phyloP scores from a whole-genome alignment of 306 rosid genomes.

The Elaeagnus macrophylla region DNA sequence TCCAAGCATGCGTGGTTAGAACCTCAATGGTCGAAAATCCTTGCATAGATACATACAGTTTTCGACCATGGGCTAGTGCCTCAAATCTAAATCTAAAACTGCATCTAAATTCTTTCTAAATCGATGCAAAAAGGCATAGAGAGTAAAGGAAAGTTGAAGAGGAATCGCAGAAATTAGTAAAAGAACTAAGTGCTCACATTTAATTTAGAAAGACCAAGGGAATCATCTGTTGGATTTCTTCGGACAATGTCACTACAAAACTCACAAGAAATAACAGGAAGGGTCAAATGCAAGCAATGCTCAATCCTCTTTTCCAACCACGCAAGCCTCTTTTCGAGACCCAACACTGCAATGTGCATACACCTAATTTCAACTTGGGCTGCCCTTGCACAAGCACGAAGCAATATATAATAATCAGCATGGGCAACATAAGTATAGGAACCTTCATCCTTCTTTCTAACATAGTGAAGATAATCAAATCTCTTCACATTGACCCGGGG shows the following conservation, averaged over 20 bases:
- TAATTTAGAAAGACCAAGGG: conserved; percentile 24
- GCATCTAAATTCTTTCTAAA: no score
- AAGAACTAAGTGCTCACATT: conserved; percentile 1
- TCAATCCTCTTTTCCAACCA: conserved; percentile 56
- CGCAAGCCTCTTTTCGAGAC: conserved; percentile 64
- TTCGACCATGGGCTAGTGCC: no score
- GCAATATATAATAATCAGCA: conserved; percentile 86
- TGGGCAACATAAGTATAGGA: conserved; percentile 54
- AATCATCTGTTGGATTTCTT: conserved; percentile 22
- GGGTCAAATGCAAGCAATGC: conserved; percentile 36
- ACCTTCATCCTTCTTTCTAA: conserved; percentile 61
- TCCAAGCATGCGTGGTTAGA: no score
- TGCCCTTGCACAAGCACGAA: conserved; percentile 62
- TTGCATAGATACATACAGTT: no score
- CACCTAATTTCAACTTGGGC: conserved; percentile 62
- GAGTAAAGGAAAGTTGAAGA: no score
- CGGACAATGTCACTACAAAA: conserved; percentile 34
- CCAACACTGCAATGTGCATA: conserved; percentile 64
- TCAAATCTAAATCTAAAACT: no score
- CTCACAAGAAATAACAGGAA: conserved; percentile 47
- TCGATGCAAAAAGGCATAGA: no score
- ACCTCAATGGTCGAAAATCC: no score
- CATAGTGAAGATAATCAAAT: conserved; percentile 59
- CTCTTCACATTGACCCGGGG: conserved; percentile 39
- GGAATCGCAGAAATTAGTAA: no score